Evolutionary conservation across 495 filamentous ascomycete species (phyloP).

Genomic region (Lasiosphaeris hirsuta): DNA sequence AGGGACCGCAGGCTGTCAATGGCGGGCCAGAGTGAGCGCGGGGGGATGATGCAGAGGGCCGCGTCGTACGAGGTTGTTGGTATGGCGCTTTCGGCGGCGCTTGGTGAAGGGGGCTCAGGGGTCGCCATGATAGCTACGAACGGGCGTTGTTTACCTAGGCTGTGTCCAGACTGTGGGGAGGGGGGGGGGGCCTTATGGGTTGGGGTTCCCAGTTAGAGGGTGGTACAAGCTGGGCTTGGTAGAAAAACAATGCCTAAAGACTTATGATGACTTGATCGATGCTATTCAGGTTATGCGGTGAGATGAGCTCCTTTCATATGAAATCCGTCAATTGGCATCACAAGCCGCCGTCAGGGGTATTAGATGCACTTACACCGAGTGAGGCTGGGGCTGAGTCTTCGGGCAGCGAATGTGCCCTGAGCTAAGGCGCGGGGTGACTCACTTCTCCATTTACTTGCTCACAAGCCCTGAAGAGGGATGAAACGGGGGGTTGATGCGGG

Average conservation of each 20-base stretch:
- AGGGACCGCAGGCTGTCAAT: slow-evolving; percentile 49
- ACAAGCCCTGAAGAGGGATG: too few species aligned
- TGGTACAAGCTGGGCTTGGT: neutral
- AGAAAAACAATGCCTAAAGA: neutral
- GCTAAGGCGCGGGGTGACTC: slow-evolving; percentile 17
- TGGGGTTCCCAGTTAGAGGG: neutral
- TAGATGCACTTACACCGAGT: neutral
- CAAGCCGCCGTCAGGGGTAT: neutral
- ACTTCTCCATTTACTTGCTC: neutral
- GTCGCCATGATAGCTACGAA: slow-evolving; percentile 3
- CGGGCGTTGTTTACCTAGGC: neutral
- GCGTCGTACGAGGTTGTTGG: slow-evolving; percentile 42
- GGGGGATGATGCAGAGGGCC: slow-evolving; percentile 51
- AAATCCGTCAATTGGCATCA: neutral
- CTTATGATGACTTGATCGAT: neutral
- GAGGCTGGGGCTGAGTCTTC: slow-evolving; percentile 14
- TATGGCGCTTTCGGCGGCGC: neutral
- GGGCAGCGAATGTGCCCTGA: neutral
- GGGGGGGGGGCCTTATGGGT: neutral
- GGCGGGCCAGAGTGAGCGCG: slow-evolving; percentile 34
- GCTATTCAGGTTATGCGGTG: neutral
- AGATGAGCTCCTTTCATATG: neutral
- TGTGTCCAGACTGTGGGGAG: slow-evolving; percentile 6
- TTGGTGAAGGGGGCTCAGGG: neutral
- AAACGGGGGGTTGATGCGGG: too few species aligned